Base-by-base conservation (phyloP, 1,139 yeast species). In the Hansenula lynferdii region DNA sequence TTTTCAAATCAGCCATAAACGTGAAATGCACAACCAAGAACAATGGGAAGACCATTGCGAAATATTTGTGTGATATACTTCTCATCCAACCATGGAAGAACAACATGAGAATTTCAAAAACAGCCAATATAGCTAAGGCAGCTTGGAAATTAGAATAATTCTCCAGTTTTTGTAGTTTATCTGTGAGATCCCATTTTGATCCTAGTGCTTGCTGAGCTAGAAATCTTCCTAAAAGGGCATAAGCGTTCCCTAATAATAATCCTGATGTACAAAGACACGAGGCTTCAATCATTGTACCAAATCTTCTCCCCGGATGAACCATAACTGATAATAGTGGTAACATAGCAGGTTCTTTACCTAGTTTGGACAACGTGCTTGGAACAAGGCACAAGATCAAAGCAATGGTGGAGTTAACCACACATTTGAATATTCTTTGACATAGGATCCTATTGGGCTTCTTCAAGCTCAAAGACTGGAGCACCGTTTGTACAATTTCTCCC, bases 11-110 rank as follows among this genome's bases (percentile, higher is more conserved):
- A 10, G 61, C 62, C 39, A 70, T 50, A 40, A 69, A 70, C 2
- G 71, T 56, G 57, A 72, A 72, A 57, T 72, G 78, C 11, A 65
- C 70, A 11, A 70, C 72, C 35, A 72, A 47, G 41, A 72, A 72
- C 17, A 69, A 41, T 8, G 74, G 69, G 44, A 72, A 69, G 5
- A 64, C 71, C 35, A 70, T 60, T 14, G 64, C 65, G 46, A 70
- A 72, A 45, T 71, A 60, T 38, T 70, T 61, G 32, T 70, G 75
- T 2, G 70, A 58, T 11, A 68, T 64, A 21, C 71, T 61, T 49
- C 77, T 59, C 57, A 69, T 58, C 67, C 72, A 70, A 1, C 77
- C 77, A 42, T 70, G 74, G 28, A 63, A 51, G 34, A 70, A 60
- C 24, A 72, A 54, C 74, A 70, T 69, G 23, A 69, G 30, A 1